Conservation (phyloP, 169 alveolate genomes). For the Plasmodium knowlesi region DNA sequence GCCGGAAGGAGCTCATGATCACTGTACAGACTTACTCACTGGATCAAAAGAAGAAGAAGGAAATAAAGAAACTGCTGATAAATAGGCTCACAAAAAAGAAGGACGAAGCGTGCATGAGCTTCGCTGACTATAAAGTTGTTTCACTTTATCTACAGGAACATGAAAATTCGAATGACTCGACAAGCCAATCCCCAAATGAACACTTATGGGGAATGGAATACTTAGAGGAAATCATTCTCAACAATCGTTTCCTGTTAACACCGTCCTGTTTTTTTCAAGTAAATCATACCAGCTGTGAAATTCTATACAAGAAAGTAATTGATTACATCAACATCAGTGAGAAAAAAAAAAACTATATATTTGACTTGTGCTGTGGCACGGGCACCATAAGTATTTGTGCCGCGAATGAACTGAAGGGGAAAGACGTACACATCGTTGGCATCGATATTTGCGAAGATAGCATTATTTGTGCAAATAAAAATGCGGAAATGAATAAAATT, state of each 20-base stretch:
- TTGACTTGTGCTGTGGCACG: conserved; percentile 76
- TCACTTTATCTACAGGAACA: conserved; percentile 72
- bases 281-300: conserved; percentile 66
- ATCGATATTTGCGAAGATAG: conserved; percentile 74
- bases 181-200: conserved; percentile 57
- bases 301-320: conserved; percentile 61
- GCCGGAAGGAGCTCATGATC: conserved; percentile 61
- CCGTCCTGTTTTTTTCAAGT: conserved; percentile 77
- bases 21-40: conserved; percentile 67
- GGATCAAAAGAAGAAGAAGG: conserved; percentile 67
- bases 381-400: conserved; percentile 75
- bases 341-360: conserved; percentile 44
- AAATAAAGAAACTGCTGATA: conserved; percentile 60
- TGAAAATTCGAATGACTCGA: conserved; percentile 63
- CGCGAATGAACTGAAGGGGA: conserved; percentile 31
- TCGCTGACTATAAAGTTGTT: conserved; percentile 40
- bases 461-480: conserved; percentile 70
- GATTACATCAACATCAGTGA: conserved; percentile 41
- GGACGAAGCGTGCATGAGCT: conserved; percentile 49
- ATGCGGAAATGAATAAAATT: conserved; percentile 65
- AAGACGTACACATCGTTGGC: conserved; percentile 48
- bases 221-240: conserved; percentile 57
- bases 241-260: conserved; percentile 62
- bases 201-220: conserved; percentile 74
- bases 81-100: conserved; percentile 56